Evolutionary conservation across 164 flowering plant species (phyloP), one percentile per base, ranked within the genome.

Genomic region (Houttuynia cordata): DNA sequence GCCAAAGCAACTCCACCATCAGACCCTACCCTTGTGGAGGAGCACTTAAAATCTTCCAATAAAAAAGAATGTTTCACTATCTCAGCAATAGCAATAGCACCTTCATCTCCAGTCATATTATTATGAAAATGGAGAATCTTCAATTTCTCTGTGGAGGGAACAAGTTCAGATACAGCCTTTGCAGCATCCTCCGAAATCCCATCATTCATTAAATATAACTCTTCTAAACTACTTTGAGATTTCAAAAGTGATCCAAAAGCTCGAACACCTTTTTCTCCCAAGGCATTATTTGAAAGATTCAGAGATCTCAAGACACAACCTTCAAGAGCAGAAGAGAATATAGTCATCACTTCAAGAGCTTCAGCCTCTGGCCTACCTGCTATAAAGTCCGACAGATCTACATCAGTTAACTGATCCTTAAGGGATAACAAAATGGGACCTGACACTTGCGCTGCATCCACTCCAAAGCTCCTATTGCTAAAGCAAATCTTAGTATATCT

Each of bases 141-240:
- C 37, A 93, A 86, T 60, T 81, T 81, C 68, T 82, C 89, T 12
- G 91, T 88, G 19, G 93, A 86, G 41, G 96, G 89, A 67, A 93
- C 69, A 56, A 88, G 65, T 70, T 90, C 95, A 60, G 73, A 75
- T 25, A 93, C 88, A 51, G 99, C 97, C 63, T 51, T 70, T 15
- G 97, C 99, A 67, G 99, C 99, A 71, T 86, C 97, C 75, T 88
- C 83, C 7, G 97, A 90, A 56, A 93, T 93, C 40, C 99, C 99
- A 74, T 85, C 82, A 70, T 93, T 90, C 84, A 86, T 86, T 68
- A 93, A 60, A 77, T 83, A 86, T 3, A 93, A 85, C 75, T 90
- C 92, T 75, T 90, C 99, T 79, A 93, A 73, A 53, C 66, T 74
- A 53, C 64, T 65, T 68, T 88, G 97, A 5, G 96, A 88, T 68